These are phyloP conservation scores for Quillaja saponaria DNA, from an alignment of 306 rosid genomes.

Conservation along the genomic window DNA sequence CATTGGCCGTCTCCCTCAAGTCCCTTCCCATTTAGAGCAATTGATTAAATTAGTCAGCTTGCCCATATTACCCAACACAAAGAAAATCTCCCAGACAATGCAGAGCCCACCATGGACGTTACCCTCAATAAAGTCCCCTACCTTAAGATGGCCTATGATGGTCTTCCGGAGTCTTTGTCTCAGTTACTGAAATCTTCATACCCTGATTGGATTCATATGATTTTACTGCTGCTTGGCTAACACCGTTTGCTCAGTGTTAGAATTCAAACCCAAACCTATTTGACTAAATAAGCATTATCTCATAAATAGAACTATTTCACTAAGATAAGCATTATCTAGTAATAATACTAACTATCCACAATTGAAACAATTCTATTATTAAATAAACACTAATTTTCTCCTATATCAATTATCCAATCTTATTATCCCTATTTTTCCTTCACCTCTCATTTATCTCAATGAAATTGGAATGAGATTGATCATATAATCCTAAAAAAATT, in stretches of 20 bases:
- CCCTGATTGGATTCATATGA: constrained; percentile 35
- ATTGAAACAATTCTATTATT: too few species aligned
- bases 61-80: constrained; percentile 9
- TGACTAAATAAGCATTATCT: too few species aligned
- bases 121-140: constrained; percentile 8
- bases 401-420: too few species aligned
- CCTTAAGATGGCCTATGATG: constrained; percentile 33
- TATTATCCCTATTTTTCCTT: too few species aligned
- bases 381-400: too few species aligned
- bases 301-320: too few species aligned
- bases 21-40: constrained; percentile 19
- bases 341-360: too few species aligned
- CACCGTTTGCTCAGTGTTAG: not conserved
- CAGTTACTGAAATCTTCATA: constrained; percentile 27
- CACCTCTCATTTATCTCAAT: too few species aligned
- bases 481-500: too few species aligned
- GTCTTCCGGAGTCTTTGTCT: constrained; percentile 9
- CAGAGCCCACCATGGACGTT: constrained; percentile 38
- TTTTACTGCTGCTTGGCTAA: constrained; percentile 27
- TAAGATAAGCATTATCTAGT: too few species aligned
- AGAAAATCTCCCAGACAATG: constrained; percentile 20
- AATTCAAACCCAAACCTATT: too few species aligned
- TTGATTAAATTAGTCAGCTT: constrained; percentile 29
- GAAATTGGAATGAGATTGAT: too few species aligned
- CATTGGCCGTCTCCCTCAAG: constrained; percentile 37